Conservation (phyloP, 768 basidiomycete genomes). For the Favolaschia claudopus region DNA sequence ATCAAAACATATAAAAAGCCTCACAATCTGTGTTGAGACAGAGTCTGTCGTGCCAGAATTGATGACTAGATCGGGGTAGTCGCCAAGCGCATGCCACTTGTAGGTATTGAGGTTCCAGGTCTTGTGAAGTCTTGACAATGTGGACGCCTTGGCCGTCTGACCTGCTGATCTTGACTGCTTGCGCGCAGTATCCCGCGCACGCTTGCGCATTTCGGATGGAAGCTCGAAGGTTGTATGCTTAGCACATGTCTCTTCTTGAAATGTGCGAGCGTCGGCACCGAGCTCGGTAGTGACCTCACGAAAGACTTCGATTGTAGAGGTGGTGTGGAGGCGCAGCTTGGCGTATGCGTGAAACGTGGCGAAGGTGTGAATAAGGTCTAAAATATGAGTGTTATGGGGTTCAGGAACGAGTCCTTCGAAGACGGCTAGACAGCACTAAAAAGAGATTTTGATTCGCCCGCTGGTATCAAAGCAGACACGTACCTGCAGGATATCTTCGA, state of each 20-base stretch:
- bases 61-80: conserved; percentile 26
- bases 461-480: background rate
- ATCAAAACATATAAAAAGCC: background rate
- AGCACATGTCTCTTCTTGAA: conserved; percentile 12
- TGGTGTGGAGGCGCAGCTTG: conserved; percentile 30
- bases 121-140: background rate
- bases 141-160: background rate
- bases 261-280: conserved; percentile 6
- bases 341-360: conserved; percentile 30
- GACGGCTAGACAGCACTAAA: background rate
- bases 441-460: background rate
- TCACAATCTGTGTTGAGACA: conserved; percentile 34
- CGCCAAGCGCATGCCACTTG: conserved; percentile 32
- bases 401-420: conserved; percentile 32
- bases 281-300: conserved; percentile 7
- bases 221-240: conserved; percentile 30
- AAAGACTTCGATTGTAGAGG: conserved; percentile 16
- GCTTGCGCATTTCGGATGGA: conserved; percentile 21
- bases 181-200: background rate
- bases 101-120: conserved; percentile 26
- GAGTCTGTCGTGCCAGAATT: conserved; percentile 32
- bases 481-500: conserved; percentile 33
- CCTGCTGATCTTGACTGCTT: background rate
- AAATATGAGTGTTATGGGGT: conserved; percentile 20
- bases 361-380: conserved; percentile 18